Conservation (phyloP, 208 protist genomes). For the Crithidia bombi region DNA sequence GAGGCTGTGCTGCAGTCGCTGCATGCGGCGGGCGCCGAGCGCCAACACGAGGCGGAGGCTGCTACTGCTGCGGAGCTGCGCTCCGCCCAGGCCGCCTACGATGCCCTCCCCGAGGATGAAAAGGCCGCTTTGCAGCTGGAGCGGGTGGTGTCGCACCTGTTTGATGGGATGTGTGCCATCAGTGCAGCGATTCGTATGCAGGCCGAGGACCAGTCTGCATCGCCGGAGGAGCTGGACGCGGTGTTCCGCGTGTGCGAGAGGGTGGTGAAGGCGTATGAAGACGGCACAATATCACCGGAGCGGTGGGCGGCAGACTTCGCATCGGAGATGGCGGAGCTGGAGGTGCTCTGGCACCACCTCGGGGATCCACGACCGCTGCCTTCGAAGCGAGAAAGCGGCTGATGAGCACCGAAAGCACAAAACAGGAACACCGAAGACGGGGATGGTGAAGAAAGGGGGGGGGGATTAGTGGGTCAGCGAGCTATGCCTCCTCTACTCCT, state of each 20-base stretch:
- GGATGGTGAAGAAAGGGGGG: too few relatives aligned
- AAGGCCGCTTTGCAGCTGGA: constrained; percentile 31
- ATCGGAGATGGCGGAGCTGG: constrained; percentile 55
- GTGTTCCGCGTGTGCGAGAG: constrained; percentile 45
- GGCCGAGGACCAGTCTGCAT: constrained; percentile 26
- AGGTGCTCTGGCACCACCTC: constrained; percentile 38
- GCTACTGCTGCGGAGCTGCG: constrained; percentile 7
- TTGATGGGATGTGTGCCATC: constrained; percentile 59
- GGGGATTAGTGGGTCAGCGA: too few relatives aligned
- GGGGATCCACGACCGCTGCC: constrained; percentile 37
- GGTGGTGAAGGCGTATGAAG: constrained; percentile 22
- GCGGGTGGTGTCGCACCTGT: constrained; percentile 44
- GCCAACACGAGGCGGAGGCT: constrained; percentile 24
- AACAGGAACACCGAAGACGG: too few relatives aligned
- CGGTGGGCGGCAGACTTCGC: constrained; percentile 59
- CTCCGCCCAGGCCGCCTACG: constrained; percentile 35
- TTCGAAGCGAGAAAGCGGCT: constrained; percentile 1
- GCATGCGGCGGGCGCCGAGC: constrained; percentile 30
- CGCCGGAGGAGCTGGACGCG: constrained; percentile 43
- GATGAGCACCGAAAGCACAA: too few relatives aligned
- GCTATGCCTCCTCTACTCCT: too few relatives aligned
- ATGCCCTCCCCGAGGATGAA: constrained; percentile 27
- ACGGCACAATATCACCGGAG: constrained; percentile 23
- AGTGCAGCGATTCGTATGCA: constrained; percentile 58
- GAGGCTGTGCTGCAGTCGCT: constrained; percentile 53